Evolutionary conservation across 2,329 filamentous ascomycete species (phyloP), one percentile per base, ranked within the genome.

Genomic region (Rutstroemia sydowiana): DNA sequence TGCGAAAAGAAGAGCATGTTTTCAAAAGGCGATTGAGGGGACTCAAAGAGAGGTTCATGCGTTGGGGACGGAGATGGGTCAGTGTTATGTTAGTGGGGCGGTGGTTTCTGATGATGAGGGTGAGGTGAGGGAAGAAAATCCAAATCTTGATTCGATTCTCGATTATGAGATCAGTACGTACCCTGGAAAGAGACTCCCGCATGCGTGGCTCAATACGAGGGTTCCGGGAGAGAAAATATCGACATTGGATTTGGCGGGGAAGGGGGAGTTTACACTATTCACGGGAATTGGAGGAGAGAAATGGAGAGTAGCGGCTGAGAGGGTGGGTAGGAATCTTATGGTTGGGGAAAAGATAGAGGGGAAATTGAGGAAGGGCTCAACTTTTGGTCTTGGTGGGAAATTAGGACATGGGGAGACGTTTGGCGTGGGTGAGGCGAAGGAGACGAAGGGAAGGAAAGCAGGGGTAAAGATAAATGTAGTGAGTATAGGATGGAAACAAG

Each of bases 111-210:
- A 63, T 37, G 58, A 60, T 21, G 58, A 56, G n/a, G n/a, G n/a
- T n/a, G n/a, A n/a, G n/a, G n/a, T n/a, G n/a, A n/a, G n/a, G n/a
- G n/a, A n/a, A n/a, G n/a, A 16, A 37, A 47, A 1, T 39, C 55
- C 3, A 42, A 54, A 14, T 20, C 48, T 4, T 2, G 55, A 57
- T 11, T 48, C 57, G 6, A 55, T 50, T 9, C 63, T 64, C 50
- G 40, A 42, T 9, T 60, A 37, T 50, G 48, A 36, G 11, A 36
- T 60, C 5, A 63, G 57, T 1, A 62, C 63, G 7, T 50, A 55
- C 18, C 63, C 63, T n/a, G 63, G 63, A 2, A 58, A 59, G 41
- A 56, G 63, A 16, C 48, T 62, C 2, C 63, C 63, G 8, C 63
- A 65, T 55, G 57, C 55, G 1, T 64, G 62, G 63, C 10, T 64